A percentile compares a stretch with the other conserved stretches of the same genome.
These are phyloP conservation scores for Artemisia annua DNA, from an alignment of 129 eudicot species.

Conservation along the genomic window DNA sequence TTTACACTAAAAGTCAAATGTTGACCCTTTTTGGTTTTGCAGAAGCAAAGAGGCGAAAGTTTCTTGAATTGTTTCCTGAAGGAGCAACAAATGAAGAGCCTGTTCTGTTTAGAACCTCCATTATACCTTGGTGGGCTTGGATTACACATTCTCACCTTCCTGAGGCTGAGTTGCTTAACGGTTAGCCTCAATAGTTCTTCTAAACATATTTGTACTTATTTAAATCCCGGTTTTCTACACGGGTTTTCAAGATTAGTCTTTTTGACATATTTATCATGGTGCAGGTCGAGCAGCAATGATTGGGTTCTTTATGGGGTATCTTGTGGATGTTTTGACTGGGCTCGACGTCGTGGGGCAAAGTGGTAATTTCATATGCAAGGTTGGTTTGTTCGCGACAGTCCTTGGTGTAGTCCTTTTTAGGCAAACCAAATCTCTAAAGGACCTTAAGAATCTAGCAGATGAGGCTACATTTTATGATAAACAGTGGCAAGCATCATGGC, in stretches of 20 bases:
- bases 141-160: constrained; percentile 74
- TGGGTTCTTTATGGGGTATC: constrained; percentile 69
- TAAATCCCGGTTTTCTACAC: neutral
- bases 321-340: constrained; percentile 68
- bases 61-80: constrained; percentile 57
- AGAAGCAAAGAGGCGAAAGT: constrained; percentile 81
- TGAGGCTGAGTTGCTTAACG: constrained; percentile 74
- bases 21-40: constrained; percentile 13
- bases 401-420: constrained; percentile 54
- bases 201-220: neutral
- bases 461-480: constrained; percentile 75
- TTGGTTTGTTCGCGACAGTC: constrained; percentile 47
- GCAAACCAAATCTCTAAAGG: constrained; percentile 44
- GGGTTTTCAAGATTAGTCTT: constrained; percentile 3
- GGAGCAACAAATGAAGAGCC: constrained; percentile 54
- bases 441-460: constrained; percentile 53
- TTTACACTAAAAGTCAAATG: neutral
- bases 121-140: constrained; percentile 93
- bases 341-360: constrained; percentile 71
- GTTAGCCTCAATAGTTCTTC: constrained; percentile 23
- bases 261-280: neutral
- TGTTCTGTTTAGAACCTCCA: constrained; percentile 63
- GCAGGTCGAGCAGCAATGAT: constrained; percentile 79
- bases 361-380: constrained; percentile 66
- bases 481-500: constrained; percentile 86